These are phyloP conservation scores for Parmales sp. DNA, from an alignment of 108 stramenopile species.

Conservation along the genomic window DNA sequence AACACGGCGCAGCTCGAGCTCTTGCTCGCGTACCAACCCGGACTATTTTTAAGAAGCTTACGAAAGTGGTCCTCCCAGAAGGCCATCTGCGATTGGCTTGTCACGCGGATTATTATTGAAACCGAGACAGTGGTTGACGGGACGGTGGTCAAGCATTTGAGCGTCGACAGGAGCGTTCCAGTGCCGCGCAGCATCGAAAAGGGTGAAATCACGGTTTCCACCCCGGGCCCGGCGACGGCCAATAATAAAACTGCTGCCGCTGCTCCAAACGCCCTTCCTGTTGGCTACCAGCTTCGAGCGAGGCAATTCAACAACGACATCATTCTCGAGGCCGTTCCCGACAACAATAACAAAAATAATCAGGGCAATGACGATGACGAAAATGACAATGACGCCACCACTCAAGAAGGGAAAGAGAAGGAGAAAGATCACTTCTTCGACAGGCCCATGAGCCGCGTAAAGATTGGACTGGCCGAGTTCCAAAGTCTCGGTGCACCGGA, in stretches of 20 bases:
- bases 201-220: neutral
- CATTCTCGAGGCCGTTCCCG: conserved; percentile 9
- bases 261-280: too few species aligned
- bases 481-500: neutral
- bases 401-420: neutral
- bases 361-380: neutral
- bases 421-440: neutral
- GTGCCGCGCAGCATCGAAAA: conserved; percentile 4
- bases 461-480: conserved; percentile 9
- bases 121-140: too few species aligned
- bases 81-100: conserved; percentile 9
- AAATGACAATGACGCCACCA: neutral
- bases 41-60: neutral
- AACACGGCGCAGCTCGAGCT: too few species aligned
- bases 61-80: conserved; percentile 7
- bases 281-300: neutral
- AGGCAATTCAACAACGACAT: conserved; percentile 2
- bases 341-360: neutral
- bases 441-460: conserved; percentile 1
- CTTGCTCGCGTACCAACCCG: conserved; percentile 4
- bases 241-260: too few species aligned
- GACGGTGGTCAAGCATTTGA: neutral
- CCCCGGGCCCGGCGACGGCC: too few species aligned
- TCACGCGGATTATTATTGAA: neutral
- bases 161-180: neutral